Base-by-base conservation (phyloP, 2,329 filamentous ascomycete species). In the Didymosphaeria variabile region DNA sequence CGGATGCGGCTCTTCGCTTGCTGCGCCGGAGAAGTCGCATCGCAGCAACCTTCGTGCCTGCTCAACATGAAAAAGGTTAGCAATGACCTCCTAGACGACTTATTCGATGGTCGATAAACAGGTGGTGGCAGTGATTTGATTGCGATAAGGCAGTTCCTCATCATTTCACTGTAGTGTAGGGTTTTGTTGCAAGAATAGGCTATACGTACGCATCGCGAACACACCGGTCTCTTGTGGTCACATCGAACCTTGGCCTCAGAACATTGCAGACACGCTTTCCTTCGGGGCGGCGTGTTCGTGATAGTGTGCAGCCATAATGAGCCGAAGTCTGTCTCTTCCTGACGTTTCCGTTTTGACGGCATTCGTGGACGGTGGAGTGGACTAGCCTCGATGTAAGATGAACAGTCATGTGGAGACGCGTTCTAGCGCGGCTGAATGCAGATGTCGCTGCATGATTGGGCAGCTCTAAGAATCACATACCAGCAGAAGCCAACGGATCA, bases 161-260 rank as follows among this genome's bases (percentile, higher is more conserved):
- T 29, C 26, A 29, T 29, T 6, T 5, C 6, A 29, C 26, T 29
- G 6, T 29, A 29, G 1, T 29, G 26, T 29, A 29, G 26, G 26
- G 26, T 29, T 29, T 29, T 1, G 26, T 7, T n/a, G 7, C n/a
- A 19, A 2, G 15, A n/a, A 40, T 17, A 13, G 15, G 4, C n/a
- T 40, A 2, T 40, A 52, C 49, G 49, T 52, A 52, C 49, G n/a
- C 49, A 52, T 26, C 34, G 13, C 32, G 49, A 40, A 8, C 49
- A 52, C 12, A 26, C 15, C 3, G 49, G 49, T 17, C 49, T 52
- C 21, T 38, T 38, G 19, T 52, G 49, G 15, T 52, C 32, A 26
- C 49, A 52, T 23, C 49, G 49, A 9, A 52, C 49, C 34, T 52
- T 52, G 3, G 49, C 49, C 13, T 52, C 32, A n/a, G 40, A 52